Percentiles rank a stretch among this genome's conserved stretches.
Evolutionary conservation across 805 yeast genomes (phyloP).

Genomic region (Teunomyces lycoperdinae): DNA sequence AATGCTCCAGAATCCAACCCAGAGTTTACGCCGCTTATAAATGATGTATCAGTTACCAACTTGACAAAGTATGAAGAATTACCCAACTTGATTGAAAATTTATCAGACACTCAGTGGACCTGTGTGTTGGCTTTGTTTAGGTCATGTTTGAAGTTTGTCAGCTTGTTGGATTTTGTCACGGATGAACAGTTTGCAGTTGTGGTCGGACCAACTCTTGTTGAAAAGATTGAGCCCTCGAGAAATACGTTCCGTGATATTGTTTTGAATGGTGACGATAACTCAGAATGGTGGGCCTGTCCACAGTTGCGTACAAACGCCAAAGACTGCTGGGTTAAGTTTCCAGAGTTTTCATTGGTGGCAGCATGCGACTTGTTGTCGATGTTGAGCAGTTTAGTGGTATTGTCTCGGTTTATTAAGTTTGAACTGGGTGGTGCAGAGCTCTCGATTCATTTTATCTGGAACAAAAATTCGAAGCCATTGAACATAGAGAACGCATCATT

Average conservation of each 20-base stretch:
- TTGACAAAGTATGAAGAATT: constrained; percentile 17
- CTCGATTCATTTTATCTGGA: background rate
- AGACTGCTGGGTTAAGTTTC: constrained; percentile 18
- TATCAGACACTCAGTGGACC: constrained; percentile 22
- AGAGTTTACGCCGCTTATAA: background rate
- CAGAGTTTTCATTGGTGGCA: constrained; percentile 14
- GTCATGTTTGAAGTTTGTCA: constrained; percentile 28
- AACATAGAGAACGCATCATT: background rate
- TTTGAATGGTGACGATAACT: constrained; percentile 17
- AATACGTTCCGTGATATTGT: constrained; percentile 1
- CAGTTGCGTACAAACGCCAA: constrained; percentile 7
- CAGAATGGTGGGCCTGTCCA: constrained; percentile 14
- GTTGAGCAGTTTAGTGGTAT: constrained; percentile 17
- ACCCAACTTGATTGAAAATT: constrained; percentile 9
- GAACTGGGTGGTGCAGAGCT: background rate
- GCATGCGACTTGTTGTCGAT: constrained; percentile 16
- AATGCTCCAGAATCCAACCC: background rate
- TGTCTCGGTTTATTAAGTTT: constrained; percentile 12
- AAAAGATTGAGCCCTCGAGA: background rate
- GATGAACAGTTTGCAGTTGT: constrained; percentile 3
- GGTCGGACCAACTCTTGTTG: constrained; percentile 10
- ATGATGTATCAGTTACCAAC: background rate
- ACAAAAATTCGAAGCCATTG: constrained; percentile 4
- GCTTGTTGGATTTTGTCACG: constrained; percentile 37
- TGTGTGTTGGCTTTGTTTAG: constrained; percentile 28